Conservation (phyloP, 371 early-diverging fungal species). For the Apophysomyces trapeziformis region DNA sequence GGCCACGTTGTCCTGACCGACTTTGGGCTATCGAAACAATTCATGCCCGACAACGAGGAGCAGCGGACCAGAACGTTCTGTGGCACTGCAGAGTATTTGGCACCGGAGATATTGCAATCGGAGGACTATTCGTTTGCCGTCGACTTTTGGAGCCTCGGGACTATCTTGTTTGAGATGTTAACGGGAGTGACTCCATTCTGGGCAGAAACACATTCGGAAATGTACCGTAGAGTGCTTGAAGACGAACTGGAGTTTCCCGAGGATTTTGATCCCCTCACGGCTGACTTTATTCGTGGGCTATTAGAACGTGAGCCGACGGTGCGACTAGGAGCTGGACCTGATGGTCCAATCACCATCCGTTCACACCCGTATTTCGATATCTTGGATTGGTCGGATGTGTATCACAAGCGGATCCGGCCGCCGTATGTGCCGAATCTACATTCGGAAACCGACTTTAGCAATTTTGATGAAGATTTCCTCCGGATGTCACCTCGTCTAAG, state of each 20-base stretch:
- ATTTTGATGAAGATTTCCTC: conserved; percentile 69
- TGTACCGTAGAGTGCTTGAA: conserved; percentile 83
- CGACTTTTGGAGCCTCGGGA: conserved; percentile 98
- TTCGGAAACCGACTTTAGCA: conserved; percentile 60
- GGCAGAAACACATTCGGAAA: conserved; percentile 75
- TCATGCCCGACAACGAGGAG: conserved; percentile 28
- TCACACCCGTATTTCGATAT: conserved; percentile 68
- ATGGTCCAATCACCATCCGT: conserved; percentile 60
- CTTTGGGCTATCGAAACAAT: conserved; percentile 75
- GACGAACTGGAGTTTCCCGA: conserved; percentile 77
- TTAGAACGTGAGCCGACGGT: conserved; percentile 67
- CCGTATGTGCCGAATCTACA: conserved; percentile 56
- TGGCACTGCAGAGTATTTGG: conserved; percentile 92
- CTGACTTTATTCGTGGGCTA: conserved; percentile 65
- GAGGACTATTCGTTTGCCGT: conserved; percentile 84
- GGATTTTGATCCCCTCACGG: conserved; percentile 63
- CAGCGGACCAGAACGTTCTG: conserved; percentile 90
- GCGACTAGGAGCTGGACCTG: conserved; percentile 63
- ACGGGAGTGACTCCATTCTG: conserved; percentile 81
- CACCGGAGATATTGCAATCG: conserved; percentile 90
- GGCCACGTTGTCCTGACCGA: conserved; percentile 79
- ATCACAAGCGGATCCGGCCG: conserved; percentile 60
- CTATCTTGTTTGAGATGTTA: conserved; percentile 87
- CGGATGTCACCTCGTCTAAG: conserved; percentile 50
- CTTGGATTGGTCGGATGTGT: conserved; percentile 73